A percentile compares a stretch with the other conserved stretches of the same genome.
These are phyloP conservation scores for Paratinospora sagittata DNA, from an alignment of 164 flowering plant species.

Conservation along the genomic window DNA sequence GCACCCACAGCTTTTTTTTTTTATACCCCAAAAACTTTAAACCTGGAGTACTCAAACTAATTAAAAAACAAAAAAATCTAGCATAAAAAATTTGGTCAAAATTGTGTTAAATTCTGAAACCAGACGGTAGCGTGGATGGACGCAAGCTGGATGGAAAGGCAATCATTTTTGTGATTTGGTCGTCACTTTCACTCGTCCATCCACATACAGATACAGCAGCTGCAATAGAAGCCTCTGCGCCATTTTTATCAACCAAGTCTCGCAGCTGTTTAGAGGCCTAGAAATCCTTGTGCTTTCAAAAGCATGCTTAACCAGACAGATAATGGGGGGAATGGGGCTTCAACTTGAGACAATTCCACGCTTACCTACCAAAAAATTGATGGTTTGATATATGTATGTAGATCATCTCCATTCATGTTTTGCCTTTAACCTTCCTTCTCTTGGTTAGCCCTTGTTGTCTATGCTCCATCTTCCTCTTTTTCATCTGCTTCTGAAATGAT, in stretches of 20 bases:
- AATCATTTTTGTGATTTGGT: no score
- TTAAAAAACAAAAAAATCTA: no score
- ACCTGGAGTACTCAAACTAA: no score
- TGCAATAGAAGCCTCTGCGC: neutral
- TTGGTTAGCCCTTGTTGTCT: constrained; percentile 37
- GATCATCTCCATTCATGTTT: constrained; percentile 17
- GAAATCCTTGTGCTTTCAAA: neutral
- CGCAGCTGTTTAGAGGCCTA: neutral
- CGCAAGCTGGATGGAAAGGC: no score
- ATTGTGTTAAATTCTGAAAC: no score
- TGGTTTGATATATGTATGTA: neutral
- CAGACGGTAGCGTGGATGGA: no score
- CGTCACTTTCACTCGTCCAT: no score
- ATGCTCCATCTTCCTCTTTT: constrained; percentile 69
- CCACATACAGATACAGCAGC: no score
- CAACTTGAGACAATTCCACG: neutral
- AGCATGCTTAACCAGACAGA: neutral
- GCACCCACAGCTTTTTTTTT: no score
- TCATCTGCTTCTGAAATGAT: constrained; percentile 47
- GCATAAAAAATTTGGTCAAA: no score
- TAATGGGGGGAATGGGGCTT: neutral
- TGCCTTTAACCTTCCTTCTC: constrained; percentile 32
- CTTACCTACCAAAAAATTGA: neutral
- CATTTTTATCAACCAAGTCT: neutral
- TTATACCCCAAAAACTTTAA: no score